A percentile compares a stretch with the other conserved stretches of the same genome.
Evolutionary conservation across 352 stramenopile species (phyloP).

Genomic region (Phytophthora melonis): DNA sequence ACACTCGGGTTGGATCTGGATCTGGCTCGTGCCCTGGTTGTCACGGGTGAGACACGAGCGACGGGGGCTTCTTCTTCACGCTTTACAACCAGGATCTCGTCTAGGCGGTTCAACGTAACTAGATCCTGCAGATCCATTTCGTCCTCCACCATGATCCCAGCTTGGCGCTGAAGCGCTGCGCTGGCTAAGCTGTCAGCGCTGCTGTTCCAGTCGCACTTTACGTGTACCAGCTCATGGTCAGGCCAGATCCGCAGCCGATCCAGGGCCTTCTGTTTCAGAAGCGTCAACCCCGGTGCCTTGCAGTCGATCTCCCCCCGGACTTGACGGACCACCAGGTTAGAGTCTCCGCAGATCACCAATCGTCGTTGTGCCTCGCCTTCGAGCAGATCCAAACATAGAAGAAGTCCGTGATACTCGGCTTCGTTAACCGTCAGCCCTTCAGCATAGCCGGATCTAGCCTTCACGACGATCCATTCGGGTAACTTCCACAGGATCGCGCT

Average conservation of each 20-base stretch:
- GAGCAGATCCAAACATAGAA: background rate
- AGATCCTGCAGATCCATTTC: conserved; percentile 4
- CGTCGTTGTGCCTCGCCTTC: background rate
- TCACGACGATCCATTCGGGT: background rate
- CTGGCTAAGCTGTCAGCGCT: conserved; percentile 5
- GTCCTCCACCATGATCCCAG: background rate
- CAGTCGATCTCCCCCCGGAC: conserved; percentile 20
- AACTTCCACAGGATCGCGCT: conserved; percentile 7
- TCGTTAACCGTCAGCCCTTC: background rate
- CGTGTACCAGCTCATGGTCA: conserved; percentile 1
- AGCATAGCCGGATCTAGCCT: background rate
- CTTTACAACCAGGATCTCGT: background rate
- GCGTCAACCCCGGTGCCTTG: conserved; percentile 2
- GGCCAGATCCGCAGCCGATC: background rate
- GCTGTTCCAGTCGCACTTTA: conserved; percentile 12
- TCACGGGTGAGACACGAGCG: background rate
- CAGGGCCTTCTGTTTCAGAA: conserved; percentile 1
- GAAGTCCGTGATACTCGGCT: conserved; percentile 1
- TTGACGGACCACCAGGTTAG: conserved; percentile 3
- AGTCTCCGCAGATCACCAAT: conserved; percentile 7
- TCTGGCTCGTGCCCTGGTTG: background rate
- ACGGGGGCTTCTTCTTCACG: background rate
- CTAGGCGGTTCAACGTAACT: conserved; percentile 10
- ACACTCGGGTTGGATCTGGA: background rate
- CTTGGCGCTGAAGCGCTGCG: background rate